Evolutionary conservation across 2,329 filamentous ascomycete species (phyloP), one percentile per base, ranked within the genome.

Genomic region (Coniochaeta hoffmannii): DNA sequence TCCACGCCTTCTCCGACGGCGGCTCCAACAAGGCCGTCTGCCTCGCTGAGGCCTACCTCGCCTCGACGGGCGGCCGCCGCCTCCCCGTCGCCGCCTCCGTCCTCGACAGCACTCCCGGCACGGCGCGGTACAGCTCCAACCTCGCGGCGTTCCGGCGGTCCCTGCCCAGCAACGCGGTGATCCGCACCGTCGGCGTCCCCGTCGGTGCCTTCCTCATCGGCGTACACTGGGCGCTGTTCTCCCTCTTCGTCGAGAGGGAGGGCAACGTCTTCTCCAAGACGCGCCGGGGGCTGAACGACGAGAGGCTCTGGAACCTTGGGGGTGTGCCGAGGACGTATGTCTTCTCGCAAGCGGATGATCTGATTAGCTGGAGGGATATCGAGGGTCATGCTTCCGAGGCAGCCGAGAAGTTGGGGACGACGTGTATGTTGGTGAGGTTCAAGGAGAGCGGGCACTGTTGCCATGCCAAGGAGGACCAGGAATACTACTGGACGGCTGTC

Each of bases 1-100:
- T 78, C 9, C 76, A 80, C 63, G 65, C 73, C 55, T 80, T 79
- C 65, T 79, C 75, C 22, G 78, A 80, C 57, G 77, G 76, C 26
- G 77, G 77, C 15, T 64, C 71, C 19, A 68, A 70, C 52, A 71
- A 71, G 6, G 65, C 68, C 3, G 65, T 64, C 4, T 63, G 69
- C 26, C 58, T 79, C 7, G 69, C 76, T 2, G 58, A 63, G 15
- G 59, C 65, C 10, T 79, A 75, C 61, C 68, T 53, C 11, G 14
- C 35, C 9, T 17, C 61, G 1, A 73, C 66, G 1, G 68, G 68
- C 0, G 56, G 58, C 1, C 57, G n/a, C n/a, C n/a, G n/a, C n/a
- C n/a, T n/a, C 35, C 73, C 72, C 2, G 57, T 74, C 0, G 54
- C 32, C 5, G 70, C 69, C 1, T 68, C 74, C 57, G 59, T 79